Conservation (phyloP, 352 stramenopile species). For the Halophytophthora polymorphica region DNA sequence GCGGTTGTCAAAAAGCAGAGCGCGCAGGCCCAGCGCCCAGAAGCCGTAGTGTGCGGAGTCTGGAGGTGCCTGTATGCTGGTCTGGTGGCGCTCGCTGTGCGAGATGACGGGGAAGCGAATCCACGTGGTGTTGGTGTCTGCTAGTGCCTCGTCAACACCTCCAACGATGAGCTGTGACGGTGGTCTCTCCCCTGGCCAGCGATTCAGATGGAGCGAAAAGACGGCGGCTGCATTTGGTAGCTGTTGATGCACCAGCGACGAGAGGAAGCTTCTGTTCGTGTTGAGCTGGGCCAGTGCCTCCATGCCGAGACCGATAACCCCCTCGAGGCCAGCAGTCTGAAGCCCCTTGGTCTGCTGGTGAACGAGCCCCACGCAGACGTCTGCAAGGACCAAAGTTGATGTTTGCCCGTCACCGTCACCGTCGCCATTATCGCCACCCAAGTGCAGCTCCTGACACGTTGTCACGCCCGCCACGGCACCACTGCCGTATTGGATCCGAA, state of each 20-base stretch:
- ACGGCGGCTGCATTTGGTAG: not conserved
- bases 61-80: no score
- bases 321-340: slow-evolving; percentile 6
- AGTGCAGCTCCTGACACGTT: slow-evolving; percentile 5
- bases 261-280: slow-evolving; percentile 6
- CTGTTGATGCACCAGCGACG: slow-evolving; percentile 3
- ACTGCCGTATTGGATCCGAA: slow-evolving; percentile 9
- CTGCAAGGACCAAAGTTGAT: not conserved
- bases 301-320: slow-evolving; percentile 18
- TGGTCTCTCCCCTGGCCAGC: slow-evolving; percentile 3
- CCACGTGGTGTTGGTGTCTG: slow-evolving; percentile 3
- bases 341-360: slow-evolving; percentile 3
- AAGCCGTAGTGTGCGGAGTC: not conserved
- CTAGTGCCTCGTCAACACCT: slow-evolving; percentile 8
- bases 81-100: not conserved
- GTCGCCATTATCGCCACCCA: slow-evolving; percentile 4
- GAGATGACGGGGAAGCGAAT: slow-evolving; percentile 16
- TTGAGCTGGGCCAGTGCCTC: slow-evolving; percentile 14
- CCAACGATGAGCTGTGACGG: slow-evolving; percentile 16
- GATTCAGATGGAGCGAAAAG: slow-evolving; percentile 19
- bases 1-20: not conserved
- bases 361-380: slow-evolving; percentile 14
- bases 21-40: not conserved
- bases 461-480: slow-evolving; percentile 13
- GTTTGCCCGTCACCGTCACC: not conserved